Evolutionary conservation across 768 basidiomycete genomes (phyloP), one percentile per base, ranked within the genome.

Genomic region (Calocera viscosa): DNA sequence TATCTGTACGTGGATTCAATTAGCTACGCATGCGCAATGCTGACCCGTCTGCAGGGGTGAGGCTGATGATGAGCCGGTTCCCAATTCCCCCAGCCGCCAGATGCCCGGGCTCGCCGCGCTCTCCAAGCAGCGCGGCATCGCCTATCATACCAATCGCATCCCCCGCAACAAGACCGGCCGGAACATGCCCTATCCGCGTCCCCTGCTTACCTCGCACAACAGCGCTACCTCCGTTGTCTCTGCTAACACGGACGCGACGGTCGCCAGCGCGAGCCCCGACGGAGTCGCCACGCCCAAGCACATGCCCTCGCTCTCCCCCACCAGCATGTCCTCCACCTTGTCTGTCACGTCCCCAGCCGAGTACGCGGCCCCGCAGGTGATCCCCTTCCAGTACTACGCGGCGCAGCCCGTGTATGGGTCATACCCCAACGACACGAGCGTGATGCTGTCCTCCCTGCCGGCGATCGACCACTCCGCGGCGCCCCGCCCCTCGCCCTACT

Each of bases 1-100:
- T 96, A 94, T 75, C 82, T 73, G 68, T 71, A 34, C 53, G 67
- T 64, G 2, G 11, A 5, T 60, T 32, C n/a, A 22, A 10, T 11
- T 60, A 60, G n/a, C n/a, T n/a, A n/a, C n/a, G n/a, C n/a, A n/a
- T n/a, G n/a, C n/a, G n/a, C n/a, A n/a, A 60, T 19, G 7, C 22
- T 16, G 53, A 32, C 24, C 53, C 53, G 11, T 28, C 30, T 16
- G 30, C 30, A 60, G 53, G 7, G 53, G 53, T 16, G 53, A 60
- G 22, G 53, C 53, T 16, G 53, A 60, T 19, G 53, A 60, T 22
- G 53, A 60, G 53, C 53, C 53, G 14, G 24, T 32, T 16, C 53
- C 53, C 30, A 26, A 11, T 14, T 12, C 24, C 7, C 53, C 53
- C 8, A 28, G 14, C 53, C 53, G 16, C 53, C 24, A 22, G 8